Base-by-base conservation (phyloP, 2,329 filamentous ascomycete genomes). In the Aspergillus carbonarius region DNA sequence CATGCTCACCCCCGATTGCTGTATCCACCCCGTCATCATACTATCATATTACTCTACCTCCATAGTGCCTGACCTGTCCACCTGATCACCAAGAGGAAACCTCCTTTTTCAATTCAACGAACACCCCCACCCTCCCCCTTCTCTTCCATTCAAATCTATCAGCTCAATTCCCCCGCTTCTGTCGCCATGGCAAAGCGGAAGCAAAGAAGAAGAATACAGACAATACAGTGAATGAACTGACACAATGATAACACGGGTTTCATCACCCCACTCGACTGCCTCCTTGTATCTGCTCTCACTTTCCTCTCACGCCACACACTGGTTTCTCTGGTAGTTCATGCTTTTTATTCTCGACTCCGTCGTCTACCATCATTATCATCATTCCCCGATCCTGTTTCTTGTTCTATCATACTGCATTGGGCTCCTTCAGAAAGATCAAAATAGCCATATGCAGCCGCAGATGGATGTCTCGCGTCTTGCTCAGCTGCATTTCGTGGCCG, bases 401-500 rank as follows among this genome's bases (percentile, higher is more conserved):
- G 3, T 32, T 37, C 30, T 32, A 32, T 32, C 30, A 8, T 32
- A 32, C 27, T 30, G 9, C 27, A 30, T 4, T 30, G 25, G 25
- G 25, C 9, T 7, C 25, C 20, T 49, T 10, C 0, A 20, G 15
- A 5, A 27, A 27, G 20, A 7, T 25, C 8, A 13, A 15, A 10
- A 46, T 7, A 27, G 12, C 2, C 20, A 23, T 8, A 30, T 30
- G 18, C 2, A 46, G 1, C 13, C 23, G 4, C 49, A 51, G 5
- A 4, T 12, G 4, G 20, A 51, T 1, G 5, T 27, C 13, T 15
- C 18, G 13, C 2, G 35, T 1, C 32, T 53, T 1, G 53, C 53
- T 5, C 9, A 57, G 49, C 23, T 48, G n/a, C 55, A 54, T 34
- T 57, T 27, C 9, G 23, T 57, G 9, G 47, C 39, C 4, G 59